Base-by-base conservation (phyloP, 169 alveolate genomes). In the Ichthyophthirius multifiliis region DNA sequence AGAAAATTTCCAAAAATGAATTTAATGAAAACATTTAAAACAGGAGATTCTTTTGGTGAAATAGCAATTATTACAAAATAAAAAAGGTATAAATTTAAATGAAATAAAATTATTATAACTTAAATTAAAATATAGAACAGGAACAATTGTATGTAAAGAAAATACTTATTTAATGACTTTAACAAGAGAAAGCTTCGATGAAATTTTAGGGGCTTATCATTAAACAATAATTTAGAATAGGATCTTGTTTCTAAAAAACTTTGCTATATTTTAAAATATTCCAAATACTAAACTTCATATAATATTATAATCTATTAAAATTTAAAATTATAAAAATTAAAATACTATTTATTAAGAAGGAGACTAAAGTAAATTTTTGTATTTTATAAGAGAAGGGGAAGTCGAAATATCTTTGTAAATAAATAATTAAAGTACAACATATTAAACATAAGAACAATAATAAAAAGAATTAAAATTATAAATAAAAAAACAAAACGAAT, bases 341-440 rank as follows among this genome's bases (percentile, higher is more conserved):
- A 55, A 55, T 55, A 55, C 31, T 20, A 27, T 55, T 55, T 55
- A 55, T 27, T 27, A 34, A 12, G 71, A 55, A 55, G 31, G 31
- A 10, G 71, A 55, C 31, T 39, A 34, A 20, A 55, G 71, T 27
- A 55, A 39, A 55, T 55, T 55, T 7, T 18, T 55, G 2, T 55
- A 55, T 55, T 55, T 55, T 15, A 55, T 55, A 13, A 55, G 71
- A 55, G 71, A 55, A 55, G 71, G 71, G 1, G 71, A 55, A 55
- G 71, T 55, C 31, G 71, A 55, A 55, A 55, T 55, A 1, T 55
- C 71, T 7, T 55, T 27, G 18, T 13, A 27, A 9, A 27, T 34
- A 13, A 55, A 55, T 55, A 55, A 27, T 23, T 34, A 55, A 55
- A n/a, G n/a, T n/a, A n/a, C n/a, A n/a, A 20, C 71, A 2, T 27